Conservation (phyloP, 2,329 filamentous ascomycete species). For the Calonectria hongkongensis region DNA sequence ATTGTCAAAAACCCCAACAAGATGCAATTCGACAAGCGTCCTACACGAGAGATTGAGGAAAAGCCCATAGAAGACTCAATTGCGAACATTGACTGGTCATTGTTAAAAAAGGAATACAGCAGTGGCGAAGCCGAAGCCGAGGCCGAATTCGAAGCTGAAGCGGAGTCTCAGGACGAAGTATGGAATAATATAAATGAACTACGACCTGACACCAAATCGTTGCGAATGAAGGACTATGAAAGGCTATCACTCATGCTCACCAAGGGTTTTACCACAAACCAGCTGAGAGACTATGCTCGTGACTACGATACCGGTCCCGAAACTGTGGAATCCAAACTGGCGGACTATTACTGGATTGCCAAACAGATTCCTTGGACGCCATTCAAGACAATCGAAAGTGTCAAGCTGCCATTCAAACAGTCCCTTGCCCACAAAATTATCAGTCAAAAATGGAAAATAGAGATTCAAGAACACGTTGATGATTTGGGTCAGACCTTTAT, state of each 20-base stretch:
- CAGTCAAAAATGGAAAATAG: constrained; percentile 70
- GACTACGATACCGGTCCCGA: constrained; percentile 27
- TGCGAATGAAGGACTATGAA: constrained; percentile 65
- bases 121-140: constrained; percentile 51
- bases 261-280: constrained; percentile 67
- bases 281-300: constrained; percentile 67
- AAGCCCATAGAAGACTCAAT: constrained; percentile 35
- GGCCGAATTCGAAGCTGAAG: constrained; percentile 37
- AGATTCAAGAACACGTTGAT: constrained; percentile 66
- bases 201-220: constrained; percentile 63
- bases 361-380: constrained; percentile 66
- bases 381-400: constrained; percentile 45
- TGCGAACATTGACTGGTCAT: constrained; percentile 56
- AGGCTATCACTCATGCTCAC: constrained; percentile 62
- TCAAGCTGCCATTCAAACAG: constrained; percentile 60
- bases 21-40: constrained; percentile 48
- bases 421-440: constrained; percentile 66
- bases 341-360: constrained; percentile 65
- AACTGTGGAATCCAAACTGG: constrained; percentile 24
- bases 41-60: constrained; percentile 45
- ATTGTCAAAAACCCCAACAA: constrained; percentile 65
- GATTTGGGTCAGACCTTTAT: constrained; percentile 65
- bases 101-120: constrained; percentile 55
- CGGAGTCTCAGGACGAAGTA: constrained; percentile 58
- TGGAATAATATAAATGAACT: constrained; percentile 69